Conservation (phyloP, 192 early-diverging fungal genomes). For the Bifiguratus adelaidae region DNA sequence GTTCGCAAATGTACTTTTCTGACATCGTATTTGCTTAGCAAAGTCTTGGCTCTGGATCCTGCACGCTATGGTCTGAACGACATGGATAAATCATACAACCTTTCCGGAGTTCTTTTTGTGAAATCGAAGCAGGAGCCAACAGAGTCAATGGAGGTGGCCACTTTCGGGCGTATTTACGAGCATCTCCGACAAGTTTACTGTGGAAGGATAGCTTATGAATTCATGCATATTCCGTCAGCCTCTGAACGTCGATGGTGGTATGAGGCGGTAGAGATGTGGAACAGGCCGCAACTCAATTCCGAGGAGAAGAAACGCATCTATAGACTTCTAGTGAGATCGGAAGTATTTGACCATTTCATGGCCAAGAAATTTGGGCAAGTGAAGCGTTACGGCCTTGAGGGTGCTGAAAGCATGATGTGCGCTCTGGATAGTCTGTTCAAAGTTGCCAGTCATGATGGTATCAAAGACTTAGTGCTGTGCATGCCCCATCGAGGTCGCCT, state of each 20-base stretch:
- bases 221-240: slow-evolving; percentile 81
- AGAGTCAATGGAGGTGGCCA: slow-evolving; percentile 35
- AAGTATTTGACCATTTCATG: slow-evolving; percentile 97
- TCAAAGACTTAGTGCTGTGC: slow-evolving; percentile 79
- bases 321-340: slow-evolving; percentile 69
- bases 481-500: slow-evolving; percentile 97
- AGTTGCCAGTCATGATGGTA: slow-evolving; percentile 44
- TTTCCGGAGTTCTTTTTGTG: slow-evolving; percentile 37
- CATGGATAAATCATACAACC: slow-evolving; percentile 37
- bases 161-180: slow-evolving; percentile 52
- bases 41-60: slow-evolving; percentile 67
- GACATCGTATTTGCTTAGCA: slow-evolving; percentile 5
- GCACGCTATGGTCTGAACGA: slow-evolving; percentile 72
- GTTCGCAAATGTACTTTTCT: not conserved
- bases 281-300: slow-evolving; percentile 36
- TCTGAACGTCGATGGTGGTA: slow-evolving; percentile 87
- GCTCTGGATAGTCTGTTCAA: slow-evolving; percentile 82
- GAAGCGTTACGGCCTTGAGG: slow-evolving; percentile 94
- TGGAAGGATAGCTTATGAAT: slow-evolving; percentile 89
- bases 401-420: slow-evolving; percentile 92
- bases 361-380: slow-evolving; percentile 93
- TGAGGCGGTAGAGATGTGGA: slow-evolving; percentile 68
- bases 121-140: not conserved
- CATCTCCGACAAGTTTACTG: slow-evolving; percentile 68
- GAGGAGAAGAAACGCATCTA: slow-evolving; percentile 68